Base-by-base conservation (phyloP, 2,329 filamentous ascomycete genomes). In the Aspergillus jensenii region DNA sequence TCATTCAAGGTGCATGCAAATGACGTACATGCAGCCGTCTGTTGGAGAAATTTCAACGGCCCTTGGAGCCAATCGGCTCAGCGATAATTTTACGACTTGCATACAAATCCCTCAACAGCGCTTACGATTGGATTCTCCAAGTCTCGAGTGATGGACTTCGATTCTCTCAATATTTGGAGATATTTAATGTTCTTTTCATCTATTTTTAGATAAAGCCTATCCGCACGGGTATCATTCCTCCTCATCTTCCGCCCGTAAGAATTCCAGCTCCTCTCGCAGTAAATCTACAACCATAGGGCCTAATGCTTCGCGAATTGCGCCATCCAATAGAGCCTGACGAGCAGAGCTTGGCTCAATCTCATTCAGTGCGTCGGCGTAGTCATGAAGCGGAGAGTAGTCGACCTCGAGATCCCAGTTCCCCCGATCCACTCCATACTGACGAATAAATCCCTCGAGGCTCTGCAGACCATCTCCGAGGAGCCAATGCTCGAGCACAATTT, bases 371-470 rank as follows among this genome's bases (percentile, higher is more conserved):
- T 72, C 68, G 11, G 77, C 62, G 59, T 76, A 78, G 33, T 74
- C 69, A 3, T 66, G 68, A 33, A 78, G 45, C 1, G 74, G 71
- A 17, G 66, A 67, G 48, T 68, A 68, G 49, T 76, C 72, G 14
- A 70, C 59, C 6, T 73, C 70, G 1, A 71, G 70, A 7, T 69
- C 69, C 76, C 76, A 78, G 45, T 78, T 78, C 3, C 75, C 76
- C 6, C 73, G 70, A 53, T 78, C 76, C 31, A 78, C 69, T 5
- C 76, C 76, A 46, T 77, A 68, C 44, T 74, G 68, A 21, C 65
- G 62, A 15, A 78, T 59, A 51, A 76, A 78, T 12, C 65, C 69
- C 19, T 69, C 67, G n/a, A 78, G 60, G 7, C 65, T 63, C 17
- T 70, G 66, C 46, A 77, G 56, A 2, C 74, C 75, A 43, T 71